phyloP scores from a whole-genome alignment of 495 filamentous ascomycete species.

The Hyaloscypha bicolor region DNA sequence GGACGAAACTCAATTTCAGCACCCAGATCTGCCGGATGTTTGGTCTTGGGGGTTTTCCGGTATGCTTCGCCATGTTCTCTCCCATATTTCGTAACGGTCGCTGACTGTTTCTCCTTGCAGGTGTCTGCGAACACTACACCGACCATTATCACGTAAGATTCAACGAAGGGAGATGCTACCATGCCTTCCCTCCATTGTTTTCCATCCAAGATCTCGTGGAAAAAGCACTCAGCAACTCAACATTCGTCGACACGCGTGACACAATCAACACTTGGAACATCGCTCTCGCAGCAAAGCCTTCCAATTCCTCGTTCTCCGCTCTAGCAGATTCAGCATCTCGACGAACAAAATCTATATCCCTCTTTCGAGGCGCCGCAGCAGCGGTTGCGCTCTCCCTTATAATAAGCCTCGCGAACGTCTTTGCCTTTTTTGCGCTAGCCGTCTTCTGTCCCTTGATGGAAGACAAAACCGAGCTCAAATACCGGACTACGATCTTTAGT shows the following conservation, averaged over 20 bases:
- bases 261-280: not conserved
- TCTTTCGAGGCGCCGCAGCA: not conserved
- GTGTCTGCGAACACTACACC: too few relatives aligned
- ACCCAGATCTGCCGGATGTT: not conserved
- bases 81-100: not conserved
- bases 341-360: not conserved
- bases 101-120: too few relatives aligned
- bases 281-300: not conserved
- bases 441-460: not conserved
- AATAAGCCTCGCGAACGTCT: not conserved
- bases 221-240: not conserved
- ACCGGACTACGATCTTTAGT: not conserved
- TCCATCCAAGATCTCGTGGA: not conserved
- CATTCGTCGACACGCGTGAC: not conserved
- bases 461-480: not conserved
- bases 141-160: not conserved
- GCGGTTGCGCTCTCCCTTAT: not conserved
- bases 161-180: not conserved
- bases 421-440: not conserved
- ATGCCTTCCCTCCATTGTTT: not conserved
- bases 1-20: not conserved
- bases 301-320: not conserved
- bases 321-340: not conserved
- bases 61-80: not conserved
- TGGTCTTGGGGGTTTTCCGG: not conserved